phyloP scores from a whole-genome alignment of 352 stramenopile genomes.

The Plasmopara muralis region DNA sequence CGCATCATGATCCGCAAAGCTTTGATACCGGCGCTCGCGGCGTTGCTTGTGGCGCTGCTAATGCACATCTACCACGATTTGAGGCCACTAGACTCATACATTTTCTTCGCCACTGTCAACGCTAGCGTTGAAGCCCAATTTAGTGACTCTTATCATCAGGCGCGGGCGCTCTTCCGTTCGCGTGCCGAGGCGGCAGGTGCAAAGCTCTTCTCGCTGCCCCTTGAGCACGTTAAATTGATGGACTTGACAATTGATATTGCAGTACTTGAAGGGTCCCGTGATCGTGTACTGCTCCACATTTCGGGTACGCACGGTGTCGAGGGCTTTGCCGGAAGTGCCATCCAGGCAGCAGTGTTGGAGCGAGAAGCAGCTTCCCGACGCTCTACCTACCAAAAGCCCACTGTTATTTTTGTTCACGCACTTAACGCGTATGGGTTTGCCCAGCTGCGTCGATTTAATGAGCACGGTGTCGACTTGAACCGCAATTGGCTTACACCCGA shows the following conservation, averaged over 20 bases:
- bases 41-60: constrained; percentile 27
- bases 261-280: constrained; percentile 36
- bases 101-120: constrained; percentile 10
- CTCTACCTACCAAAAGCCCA: constrained; percentile 31
- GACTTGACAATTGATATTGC: constrained; percentile 68
- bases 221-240: constrained; percentile 32
- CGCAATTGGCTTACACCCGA: constrained; percentile 76
- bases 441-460: constrained; percentile 85
- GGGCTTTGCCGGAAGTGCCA: constrained; percentile 76
- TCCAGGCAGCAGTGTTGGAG: constrained; percentile 53
- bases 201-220: constrained; percentile 39
- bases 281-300: constrained; percentile 66
- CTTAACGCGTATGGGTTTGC: constrained; percentile 91
- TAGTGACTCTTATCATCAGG: constrained; percentile 57
- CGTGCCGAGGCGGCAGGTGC: constrained; percentile 29
- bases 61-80: constrained; percentile 47
- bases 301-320: constrained; percentile 81
- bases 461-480: constrained; percentile 94
- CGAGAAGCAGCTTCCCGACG: constrained; percentile 9
- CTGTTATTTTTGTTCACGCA: constrained; percentile 88
- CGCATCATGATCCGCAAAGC: background rate
- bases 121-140: constrained; percentile 40
- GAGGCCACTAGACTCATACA: constrained; percentile 38
- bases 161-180: constrained; percentile 48
- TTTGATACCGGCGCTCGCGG: constrained; percentile 4